Conservation (phyloP, 176 grass and related monocot genomes). For the Aegilops umbellulata region DNA sequence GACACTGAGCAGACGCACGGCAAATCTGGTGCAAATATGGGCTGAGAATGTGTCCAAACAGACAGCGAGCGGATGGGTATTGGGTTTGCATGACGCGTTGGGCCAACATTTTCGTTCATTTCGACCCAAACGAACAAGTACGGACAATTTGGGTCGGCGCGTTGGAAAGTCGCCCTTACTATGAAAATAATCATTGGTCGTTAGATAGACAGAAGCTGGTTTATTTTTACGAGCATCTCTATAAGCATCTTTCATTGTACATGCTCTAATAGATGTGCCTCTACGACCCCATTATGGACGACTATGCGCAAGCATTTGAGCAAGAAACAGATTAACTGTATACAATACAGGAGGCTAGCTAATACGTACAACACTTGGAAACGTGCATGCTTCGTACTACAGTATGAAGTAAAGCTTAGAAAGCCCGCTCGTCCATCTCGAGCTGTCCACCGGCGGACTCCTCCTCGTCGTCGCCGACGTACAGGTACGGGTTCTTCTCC, state of each 20-base stretch:
- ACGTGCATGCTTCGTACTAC: not conserved
- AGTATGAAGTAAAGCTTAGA: constrained; percentile 32
- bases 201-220: too few species aligned
- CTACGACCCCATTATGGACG: not conserved
- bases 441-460: constrained; percentile 28
- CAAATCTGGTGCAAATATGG: too few species aligned
- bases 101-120: too few species aligned
- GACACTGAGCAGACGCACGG: too few species aligned
- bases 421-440: constrained; percentile 48
- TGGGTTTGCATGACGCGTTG: too few species aligned
- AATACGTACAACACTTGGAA: not conserved
- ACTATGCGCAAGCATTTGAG: not conserved
- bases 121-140: too few species aligned
- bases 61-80: too few species aligned
- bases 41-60: too few species aligned
- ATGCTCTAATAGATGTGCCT: not conserved
- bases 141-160: too few species aligned
- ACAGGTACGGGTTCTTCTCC: constrained; percentile 61
- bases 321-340: not conserved
- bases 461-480: constrained; percentile 46
- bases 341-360: not conserved
- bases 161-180: too few species aligned
- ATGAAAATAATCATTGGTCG: too few species aligned
- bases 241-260: not conserved
- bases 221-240: too few species aligned